A percentile compares a stretch with the other conserved stretches of the same genome.
Conservation (phyloP, 179 eudicot species). For the Vitellaria paradoxa region DNA sequence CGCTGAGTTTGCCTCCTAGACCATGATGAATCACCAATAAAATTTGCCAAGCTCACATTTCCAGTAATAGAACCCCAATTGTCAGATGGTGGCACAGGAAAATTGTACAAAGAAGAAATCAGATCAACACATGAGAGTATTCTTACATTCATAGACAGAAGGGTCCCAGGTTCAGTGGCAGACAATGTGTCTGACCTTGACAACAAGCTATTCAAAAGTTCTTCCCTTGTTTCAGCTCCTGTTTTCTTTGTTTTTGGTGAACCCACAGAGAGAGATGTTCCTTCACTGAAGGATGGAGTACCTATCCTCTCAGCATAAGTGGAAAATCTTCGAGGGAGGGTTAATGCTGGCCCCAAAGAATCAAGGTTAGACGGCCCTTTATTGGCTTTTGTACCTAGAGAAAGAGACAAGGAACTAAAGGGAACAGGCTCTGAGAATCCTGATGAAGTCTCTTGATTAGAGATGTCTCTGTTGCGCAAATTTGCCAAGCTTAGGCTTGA, state of each 20-base stretch:
- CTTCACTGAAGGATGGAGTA: conserved; percentile 53
- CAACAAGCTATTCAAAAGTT: conserved; percentile 60
- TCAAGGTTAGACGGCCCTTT: conserved; percentile 49
- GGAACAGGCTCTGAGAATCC: conserved; percentile 54
- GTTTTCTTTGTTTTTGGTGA: conserved; percentile 67
- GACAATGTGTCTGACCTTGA: conserved; percentile 60
- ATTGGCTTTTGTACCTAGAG: conserved; percentile 40
- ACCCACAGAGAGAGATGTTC: conserved; percentile 45
- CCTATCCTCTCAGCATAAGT: conserved; percentile 90
- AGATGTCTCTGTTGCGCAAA: conserved; percentile 43
- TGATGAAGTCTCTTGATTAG: conserved; percentile 45
- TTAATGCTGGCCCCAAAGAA: conserved; percentile 48
- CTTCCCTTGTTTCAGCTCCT: conserved; percentile 88
- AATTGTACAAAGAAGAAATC: not conserved
- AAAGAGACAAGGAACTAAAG: conserved; percentile 46
- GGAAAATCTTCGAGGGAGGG: conserved; percentile 56
- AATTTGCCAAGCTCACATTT: not conserved
- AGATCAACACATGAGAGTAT: conserved; percentile 21
- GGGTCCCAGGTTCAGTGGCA: conserved; percentile 44
- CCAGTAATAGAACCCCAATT: not conserved
- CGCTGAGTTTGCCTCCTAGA: not conserved
- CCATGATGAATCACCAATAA: not conserved
- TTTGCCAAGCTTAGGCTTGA: conserved; percentile 35
- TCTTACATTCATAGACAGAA: conserved; percentile 53
- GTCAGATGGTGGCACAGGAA: not conserved